phyloP scores from a whole-genome alignment of 1,139 yeast species.

The Yamadazyma atmosphaerica region DNA sequence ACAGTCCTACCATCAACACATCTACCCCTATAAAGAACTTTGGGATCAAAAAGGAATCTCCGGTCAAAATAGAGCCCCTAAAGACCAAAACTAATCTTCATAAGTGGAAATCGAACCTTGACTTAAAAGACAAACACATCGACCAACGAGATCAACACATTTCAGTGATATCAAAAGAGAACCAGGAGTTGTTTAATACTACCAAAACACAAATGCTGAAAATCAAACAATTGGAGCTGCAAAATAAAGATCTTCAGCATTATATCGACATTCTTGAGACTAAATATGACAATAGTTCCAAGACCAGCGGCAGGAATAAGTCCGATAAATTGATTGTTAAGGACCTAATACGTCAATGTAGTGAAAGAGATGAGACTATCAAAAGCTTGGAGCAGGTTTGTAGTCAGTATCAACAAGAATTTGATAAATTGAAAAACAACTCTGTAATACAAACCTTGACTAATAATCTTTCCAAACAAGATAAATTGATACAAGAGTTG shows the following conservation, averaged over 20 bases:
- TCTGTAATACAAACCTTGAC: conserved; percentile 20
- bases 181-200: conserved; percentile 10
- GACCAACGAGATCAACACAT: conserved; percentile 17
- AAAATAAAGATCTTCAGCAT: conserved; percentile 19
- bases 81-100: neutral
- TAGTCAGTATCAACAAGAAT: conserved; percentile 23
- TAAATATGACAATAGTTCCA: conserved; percentile 9
- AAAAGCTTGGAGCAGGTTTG: conserved; percentile 22
- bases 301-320: conserved; percentile 3
- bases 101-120: neutral
- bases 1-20: conserved; percentile 1
- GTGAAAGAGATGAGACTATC: conserved; percentile 24
- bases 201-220: conserved; percentile 11
- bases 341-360: conserved; percentile 15
- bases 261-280: conserved; percentile 23
- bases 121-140: conserved; percentile 16
- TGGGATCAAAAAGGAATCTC: neutral
- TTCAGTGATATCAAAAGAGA: conserved; percentile 13
- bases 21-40: conserved; percentile 3
- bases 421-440: conserved; percentile 17
- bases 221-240: conserved; percentile 21
- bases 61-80: neutral
- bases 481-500: conserved; percentile 22
- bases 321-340: conserved; percentile 10
- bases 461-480: conserved; percentile 22